These are phyloP conservation scores for Adansonia madagascariensis DNA, from an alignment of 441 rosid genomes.

Conservation along the genomic window DNA sequence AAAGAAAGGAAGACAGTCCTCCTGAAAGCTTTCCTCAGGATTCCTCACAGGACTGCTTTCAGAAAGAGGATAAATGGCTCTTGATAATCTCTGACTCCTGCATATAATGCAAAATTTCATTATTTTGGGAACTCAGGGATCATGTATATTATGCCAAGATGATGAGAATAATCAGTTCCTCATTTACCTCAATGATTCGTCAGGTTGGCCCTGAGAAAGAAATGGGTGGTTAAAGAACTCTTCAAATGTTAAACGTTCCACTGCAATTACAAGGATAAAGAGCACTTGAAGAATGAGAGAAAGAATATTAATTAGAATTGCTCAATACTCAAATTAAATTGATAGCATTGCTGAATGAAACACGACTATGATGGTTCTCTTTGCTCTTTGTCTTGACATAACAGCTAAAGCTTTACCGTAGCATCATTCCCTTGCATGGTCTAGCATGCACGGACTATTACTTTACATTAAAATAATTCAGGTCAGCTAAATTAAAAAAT, in stretches of 20 bases:
- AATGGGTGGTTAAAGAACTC: constrained; percentile 79
- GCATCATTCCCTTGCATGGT: no score
- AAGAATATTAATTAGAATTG: constrained; percentile 1
- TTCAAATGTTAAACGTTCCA: constrained; percentile 78
- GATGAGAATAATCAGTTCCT: constrained; percentile 19
- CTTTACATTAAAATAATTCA: no score
- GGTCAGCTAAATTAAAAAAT: no score
- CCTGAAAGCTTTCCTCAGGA: constrained; percentile 66
- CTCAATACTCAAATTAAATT: background rate
- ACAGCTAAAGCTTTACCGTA: no score
- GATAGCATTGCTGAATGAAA: no score
- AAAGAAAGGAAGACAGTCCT: constrained; percentile 83
- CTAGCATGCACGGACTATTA: no score
- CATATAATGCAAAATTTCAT: constrained; percentile 29
- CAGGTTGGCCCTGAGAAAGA: constrained; percentile 50
- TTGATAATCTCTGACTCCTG: constrained; percentile 53
- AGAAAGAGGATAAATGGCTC: constrained; percentile 45
- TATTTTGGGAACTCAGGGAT: constrained; percentile 30
- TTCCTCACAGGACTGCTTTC: constrained; percentile 59
- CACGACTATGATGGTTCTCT: no score
- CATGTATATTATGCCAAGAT: constrained; percentile 14
- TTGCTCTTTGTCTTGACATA: no score
- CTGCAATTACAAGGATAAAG: constrained; percentile 39
- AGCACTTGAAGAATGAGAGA: background rate
- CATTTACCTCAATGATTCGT: constrained; percentile 58